Conservation (phyloP, 257 asterid species). For the Solanum dulcamara region DNA sequence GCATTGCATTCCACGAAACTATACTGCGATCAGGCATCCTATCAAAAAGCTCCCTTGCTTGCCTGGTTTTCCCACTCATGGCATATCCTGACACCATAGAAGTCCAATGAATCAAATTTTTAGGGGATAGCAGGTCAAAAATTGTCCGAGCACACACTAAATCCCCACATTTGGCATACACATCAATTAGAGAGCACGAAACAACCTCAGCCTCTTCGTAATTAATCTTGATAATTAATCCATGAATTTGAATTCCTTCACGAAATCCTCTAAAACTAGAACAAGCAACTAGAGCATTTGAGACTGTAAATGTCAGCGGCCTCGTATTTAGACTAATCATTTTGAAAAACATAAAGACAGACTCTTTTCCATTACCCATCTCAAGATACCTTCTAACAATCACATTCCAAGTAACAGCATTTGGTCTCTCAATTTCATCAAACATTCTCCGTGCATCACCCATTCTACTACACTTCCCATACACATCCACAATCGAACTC, state of each 20-base stretch:
- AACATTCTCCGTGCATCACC: constrained; percentile 66
- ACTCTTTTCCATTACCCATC: constrained; percentile 43
- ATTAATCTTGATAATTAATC: constrained; percentile 39
- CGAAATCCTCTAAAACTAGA: constrained; percentile 29
- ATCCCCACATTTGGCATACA: constrained; percentile 63
- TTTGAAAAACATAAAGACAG: constrained; percentile 39
- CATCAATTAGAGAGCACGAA: constrained; percentile 41
- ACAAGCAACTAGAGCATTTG: constrained; percentile 71
- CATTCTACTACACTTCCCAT: constrained; percentile 65
- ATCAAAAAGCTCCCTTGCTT: constrained; percentile 54
- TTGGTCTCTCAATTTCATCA: constrained; percentile 55
- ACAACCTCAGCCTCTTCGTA: constrained; percentile 42
- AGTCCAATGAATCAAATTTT: constrained; percentile 44
- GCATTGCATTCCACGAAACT: constrained; percentile 74
- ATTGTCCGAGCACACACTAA: constrained; percentile 36
- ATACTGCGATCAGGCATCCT: constrained; percentile 52
- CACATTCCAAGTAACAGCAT: constrained; percentile 75
- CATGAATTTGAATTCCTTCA: constrained; percentile 71
- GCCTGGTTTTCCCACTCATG: constrained; percentile 29
- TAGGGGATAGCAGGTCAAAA: constrained; percentile 37
- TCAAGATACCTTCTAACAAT: constrained; percentile 77
- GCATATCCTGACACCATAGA: constrained; percentile 54
- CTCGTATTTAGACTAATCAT: constrained; percentile 38
- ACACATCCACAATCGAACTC: constrained; percentile 71
- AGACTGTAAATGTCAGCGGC: constrained; percentile 64